These are phyloP conservation scores for Colletotrichum ledebouriae DNA, from an alignment of 2,329 filamentous ascomycete species.

Conservation along the genomic window DNA sequence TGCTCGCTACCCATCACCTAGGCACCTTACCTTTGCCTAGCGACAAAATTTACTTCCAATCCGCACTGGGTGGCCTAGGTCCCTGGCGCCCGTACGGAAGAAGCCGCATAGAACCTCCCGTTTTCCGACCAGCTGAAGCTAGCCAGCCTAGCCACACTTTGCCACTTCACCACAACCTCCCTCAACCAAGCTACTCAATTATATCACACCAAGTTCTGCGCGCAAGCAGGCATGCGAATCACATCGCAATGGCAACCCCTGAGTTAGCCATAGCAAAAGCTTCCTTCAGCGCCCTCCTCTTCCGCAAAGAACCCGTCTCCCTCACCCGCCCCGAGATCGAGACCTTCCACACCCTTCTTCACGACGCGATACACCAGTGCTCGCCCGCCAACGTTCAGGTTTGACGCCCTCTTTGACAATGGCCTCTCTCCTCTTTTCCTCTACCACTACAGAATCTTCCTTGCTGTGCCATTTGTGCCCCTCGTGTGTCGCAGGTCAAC, in stretches of 20 bases:
- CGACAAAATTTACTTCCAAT: conserved; percentile 9
- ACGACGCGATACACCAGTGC: conserved; percentile 76
- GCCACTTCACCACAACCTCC: conserved; percentile 3
- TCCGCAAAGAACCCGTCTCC: conserved; percentile 80
- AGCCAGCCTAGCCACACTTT: conserved; percentile 14
- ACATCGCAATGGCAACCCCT: conserved; percentile 71
- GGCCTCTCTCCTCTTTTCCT: conserved; percentile 45
- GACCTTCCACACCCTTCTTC: conserved; percentile 75
- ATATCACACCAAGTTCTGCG: not conserved
- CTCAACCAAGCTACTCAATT: not conserved
- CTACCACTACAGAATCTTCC: conserved; percentile 41
- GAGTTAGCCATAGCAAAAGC: conserved; percentile 84
- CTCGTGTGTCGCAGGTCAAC: conserved; percentile 44
- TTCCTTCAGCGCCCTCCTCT: conserved; percentile 79
- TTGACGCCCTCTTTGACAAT: conserved; percentile 61
- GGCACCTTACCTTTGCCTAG: too few relatives aligned
- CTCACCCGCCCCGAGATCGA: conserved; percentile 78
- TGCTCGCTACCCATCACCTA: not conserved
- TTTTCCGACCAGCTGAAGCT: conserved; percentile 10
- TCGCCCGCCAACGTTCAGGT: conserved; percentile 89
- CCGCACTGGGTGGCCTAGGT: conserved; percentile 24
- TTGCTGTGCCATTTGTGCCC: conserved; percentile 5
- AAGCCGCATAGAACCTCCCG: conserved; percentile 17
- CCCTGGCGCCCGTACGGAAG: conserved; percentile 17
- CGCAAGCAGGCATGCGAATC: conserved; percentile 21